Conservation (phyloP, 2,329 filamentous ascomycete species). For the Zymoseptoria crescenta region DNA sequence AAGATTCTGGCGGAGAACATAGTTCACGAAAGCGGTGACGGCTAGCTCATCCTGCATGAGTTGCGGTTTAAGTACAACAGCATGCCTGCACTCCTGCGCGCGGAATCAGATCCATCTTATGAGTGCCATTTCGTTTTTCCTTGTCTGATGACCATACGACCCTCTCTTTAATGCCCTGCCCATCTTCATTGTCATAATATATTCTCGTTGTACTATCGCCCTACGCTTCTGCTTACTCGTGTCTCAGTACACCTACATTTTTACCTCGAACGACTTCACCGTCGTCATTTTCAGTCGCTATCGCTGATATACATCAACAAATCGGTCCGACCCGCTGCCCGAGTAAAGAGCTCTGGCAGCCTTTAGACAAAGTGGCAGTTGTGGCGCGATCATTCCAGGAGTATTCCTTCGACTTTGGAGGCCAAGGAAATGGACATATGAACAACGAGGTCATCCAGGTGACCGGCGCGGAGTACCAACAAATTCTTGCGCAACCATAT, state of each 20-base stretch:
- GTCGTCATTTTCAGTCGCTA: constrained; percentile 17
- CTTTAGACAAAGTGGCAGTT: constrained; percentile 44
- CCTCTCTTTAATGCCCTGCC: constrained; percentile 16
- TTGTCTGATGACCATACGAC: constrained; percentile 14
- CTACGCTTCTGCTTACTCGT: not conserved
- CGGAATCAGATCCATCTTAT: constrained; percentile 4
- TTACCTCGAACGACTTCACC: constrained; percentile 3
- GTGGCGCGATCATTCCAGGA: constrained; percentile 42
- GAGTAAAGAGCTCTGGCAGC: constrained; percentile 45
- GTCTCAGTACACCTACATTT: not conserved
- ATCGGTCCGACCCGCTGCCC: constrained; percentile 40
- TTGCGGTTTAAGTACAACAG: constrained; percentile 15
- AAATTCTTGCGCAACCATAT: constrained; percentile 21
- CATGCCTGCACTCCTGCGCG: constrained; percentile 11
- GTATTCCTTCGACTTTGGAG: constrained; percentile 40
- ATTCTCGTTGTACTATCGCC: not conserved
- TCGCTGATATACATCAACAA: constrained; percentile 27
- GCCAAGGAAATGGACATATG: constrained; percentile 28
- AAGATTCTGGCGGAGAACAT: constrained; percentile 15
- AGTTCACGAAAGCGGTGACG: constrained; percentile 7
- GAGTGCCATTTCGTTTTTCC: constrained; percentile 10
- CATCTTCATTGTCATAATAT: constrained; percentile 11
- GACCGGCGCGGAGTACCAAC: constrained; percentile 22
- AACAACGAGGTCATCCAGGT: constrained; percentile 13
- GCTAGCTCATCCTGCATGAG: constrained; percentile 5